Conservation (phyloP, 208 protist genomes). For the Leishmania turanica region DNA sequence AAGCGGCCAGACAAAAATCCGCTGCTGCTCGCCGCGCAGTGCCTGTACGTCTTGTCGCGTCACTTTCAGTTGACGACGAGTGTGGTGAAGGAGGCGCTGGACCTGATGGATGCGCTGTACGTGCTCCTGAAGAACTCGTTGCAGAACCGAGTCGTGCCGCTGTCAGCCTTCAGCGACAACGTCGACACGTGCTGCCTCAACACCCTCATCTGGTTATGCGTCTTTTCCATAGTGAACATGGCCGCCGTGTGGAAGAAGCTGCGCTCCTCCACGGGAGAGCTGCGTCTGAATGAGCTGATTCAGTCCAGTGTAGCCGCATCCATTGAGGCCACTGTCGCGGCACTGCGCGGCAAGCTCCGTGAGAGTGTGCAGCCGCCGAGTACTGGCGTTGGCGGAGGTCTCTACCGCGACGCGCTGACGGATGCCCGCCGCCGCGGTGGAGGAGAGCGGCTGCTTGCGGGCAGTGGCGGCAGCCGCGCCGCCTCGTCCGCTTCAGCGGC, state of each 20-base stretch:
- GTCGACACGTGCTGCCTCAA: constrained; percentile 47
- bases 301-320: constrained; percentile 37
- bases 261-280: constrained; percentile 30
- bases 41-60: constrained; percentile 79
- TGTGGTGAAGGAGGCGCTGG: constrained; percentile 58
- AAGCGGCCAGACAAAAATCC: constrained; percentile 37
- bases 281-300: constrained; percentile 54
- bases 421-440: not conserved
- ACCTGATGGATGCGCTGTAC: constrained; percentile 41
- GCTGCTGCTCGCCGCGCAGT: constrained; percentile 74
- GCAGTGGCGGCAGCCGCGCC: constrained; percentile 1
- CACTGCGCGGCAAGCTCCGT: constrained; percentile 30
- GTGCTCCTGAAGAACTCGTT: constrained; percentile 24
- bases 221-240: constrained; percentile 72
- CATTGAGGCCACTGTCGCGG: constrained; percentile 38
- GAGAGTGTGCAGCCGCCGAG: constrained; percentile 20
- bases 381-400: not conserved
- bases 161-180: constrained; percentile 30
- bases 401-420: constrained; percentile 11
- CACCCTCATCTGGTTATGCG: constrained; percentile 67
- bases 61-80: constrained; percentile 83
- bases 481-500: constrained; percentile 6
- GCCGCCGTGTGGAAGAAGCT: constrained; percentile 70
- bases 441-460: not conserved
- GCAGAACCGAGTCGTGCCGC: constrained; percentile 16